These are phyloP conservation scores for Fraxinus baroniana DNA, from an alignment of 305 asterid species.

Conservation along the genomic window DNA sequence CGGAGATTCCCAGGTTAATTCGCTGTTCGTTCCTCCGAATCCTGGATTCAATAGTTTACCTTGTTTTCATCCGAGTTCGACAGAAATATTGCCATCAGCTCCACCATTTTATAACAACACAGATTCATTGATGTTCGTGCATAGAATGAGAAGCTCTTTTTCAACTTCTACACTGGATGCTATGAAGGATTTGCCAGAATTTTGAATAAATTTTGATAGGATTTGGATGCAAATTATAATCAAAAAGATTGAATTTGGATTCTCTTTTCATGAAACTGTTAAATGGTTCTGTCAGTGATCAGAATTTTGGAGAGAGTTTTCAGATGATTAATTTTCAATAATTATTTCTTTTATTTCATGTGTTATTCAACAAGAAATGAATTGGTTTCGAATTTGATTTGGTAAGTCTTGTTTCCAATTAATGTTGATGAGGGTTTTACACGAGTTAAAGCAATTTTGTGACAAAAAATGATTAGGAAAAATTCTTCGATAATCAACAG, in stretches of 20 bases:
- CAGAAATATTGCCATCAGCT: conserved; percentile 24
- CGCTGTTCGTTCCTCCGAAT: conserved; percentile 7
- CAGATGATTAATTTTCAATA: neutral
- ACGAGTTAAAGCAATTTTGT: neutral
- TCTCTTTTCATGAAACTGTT: neutral
- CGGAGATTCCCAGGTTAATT: conserved; percentile 21
- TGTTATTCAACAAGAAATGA: neutral
- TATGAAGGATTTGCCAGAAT: conserved; percentile 33
- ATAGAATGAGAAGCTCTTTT: conserved; percentile 24
- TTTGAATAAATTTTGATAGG: conserved; percentile 7
- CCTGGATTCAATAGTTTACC: conserved; percentile 10
- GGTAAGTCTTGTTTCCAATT: neutral
- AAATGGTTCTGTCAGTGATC: neutral
- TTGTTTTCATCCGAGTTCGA: conserved; percentile 16
- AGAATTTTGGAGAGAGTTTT: neutral
- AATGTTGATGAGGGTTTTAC: neutral
- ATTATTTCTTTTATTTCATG: neutral
- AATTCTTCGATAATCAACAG: no score
- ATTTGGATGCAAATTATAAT: neutral
- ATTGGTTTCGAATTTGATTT: neutral
- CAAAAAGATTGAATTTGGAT: neutral
- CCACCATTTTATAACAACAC: conserved; percentile 21
- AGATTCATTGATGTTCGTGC: conserved; percentile 30
- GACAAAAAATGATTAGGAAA: neutral
- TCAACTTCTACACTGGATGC: conserved; percentile 27